These are phyloP conservation scores for Hirsutella rhossiliensis DNA, from an alignment of 2,329 filamentous ascomycete genomes.

Conservation along the genomic window DNA sequence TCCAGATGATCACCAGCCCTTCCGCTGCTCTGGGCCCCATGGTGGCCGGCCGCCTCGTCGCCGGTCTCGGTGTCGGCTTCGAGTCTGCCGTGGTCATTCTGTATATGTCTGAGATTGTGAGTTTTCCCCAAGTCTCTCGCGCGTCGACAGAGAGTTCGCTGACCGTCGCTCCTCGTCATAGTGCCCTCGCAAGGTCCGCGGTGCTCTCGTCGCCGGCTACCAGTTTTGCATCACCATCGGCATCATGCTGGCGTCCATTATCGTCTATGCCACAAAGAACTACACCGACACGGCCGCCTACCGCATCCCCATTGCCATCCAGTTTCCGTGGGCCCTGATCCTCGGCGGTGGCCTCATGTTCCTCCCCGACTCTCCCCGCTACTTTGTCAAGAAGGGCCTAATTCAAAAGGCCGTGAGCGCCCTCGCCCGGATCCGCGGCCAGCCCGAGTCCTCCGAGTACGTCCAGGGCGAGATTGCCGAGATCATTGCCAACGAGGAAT, in stretches of 20 bases:
- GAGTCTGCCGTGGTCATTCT: conserved; percentile 70
- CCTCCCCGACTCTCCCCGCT: conserved; percentile 78
- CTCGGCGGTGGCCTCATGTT: conserved; percentile 60
- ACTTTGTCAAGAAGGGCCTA: conserved; percentile 67
- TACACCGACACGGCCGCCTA: conserved; percentile 53
- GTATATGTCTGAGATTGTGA: conserved; percentile 76
- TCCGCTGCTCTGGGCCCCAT: conserved; percentile 45
- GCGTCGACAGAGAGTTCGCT: no score
- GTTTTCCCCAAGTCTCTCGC: conserved; percentile 14
- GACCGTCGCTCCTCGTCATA: conserved; percentile 3
- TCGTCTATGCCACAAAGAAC: conserved; percentile 60
- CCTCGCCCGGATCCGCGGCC: conserved; percentile 60
- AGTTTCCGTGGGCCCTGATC: conserved; percentile 71
- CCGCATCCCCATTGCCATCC: conserved; percentile 69
- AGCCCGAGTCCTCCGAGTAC: conserved; percentile 59
- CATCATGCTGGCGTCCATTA: conserved; percentile 60
- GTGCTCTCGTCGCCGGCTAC: conserved; percentile 69
- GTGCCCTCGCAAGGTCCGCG: conserved; percentile 58
- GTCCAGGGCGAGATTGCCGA: conserved; percentile 72
- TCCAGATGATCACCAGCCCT: conserved; percentile 47
- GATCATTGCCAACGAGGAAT: conserved; percentile 81
- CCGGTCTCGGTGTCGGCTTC: conserved; percentile 70
- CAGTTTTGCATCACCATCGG: conserved; percentile 77
- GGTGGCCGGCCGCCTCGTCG: conserved; percentile 61
- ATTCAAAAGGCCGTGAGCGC: conserved; percentile 50